Evolutionary conservation across 768 basidiomycete genomes (phyloP), one percentile per base, ranked within the genome.

Genomic region (Collybiopsis confluens): DNA sequence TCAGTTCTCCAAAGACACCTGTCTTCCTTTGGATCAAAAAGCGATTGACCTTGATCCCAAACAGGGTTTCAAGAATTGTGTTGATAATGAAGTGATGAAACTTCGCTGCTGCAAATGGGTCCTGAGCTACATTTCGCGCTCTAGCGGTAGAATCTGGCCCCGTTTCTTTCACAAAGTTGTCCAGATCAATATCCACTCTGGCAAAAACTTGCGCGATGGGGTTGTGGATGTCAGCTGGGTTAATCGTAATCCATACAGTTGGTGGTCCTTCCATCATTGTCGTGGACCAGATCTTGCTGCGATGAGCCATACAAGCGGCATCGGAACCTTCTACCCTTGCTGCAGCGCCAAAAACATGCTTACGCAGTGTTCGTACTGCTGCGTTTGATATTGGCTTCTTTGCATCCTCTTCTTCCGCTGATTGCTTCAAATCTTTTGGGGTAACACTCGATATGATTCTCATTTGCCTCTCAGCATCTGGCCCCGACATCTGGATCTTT

Each of bases 161-260:
- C 2, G 44, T 35, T 0, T 60, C 58, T 0, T 52, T 24, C 1
- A 55, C 3, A 45, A 79, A 78, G 0, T 56, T 1, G 47, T 81
- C 72, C 7, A 80, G 51, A 48, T 80, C 63, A 7, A 81, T 78
- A 0, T 73, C 59, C 26, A 65, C 66, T 0, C 79, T 76, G 0
- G 70, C 65, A 10, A 80, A 62, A 0, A 79, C 65, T 50, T 79
- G 76, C 0, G 70, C 68, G 23, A 78, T 66, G 0, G 76, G 77
- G 56, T 77, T 73, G 30, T 74, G 67, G 0, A 69, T 46, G 56
- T 78, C 73, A 0, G 54, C 50, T 1, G 71, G 73, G 54, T 77
- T 77, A 2, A 77, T 71, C 0, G 74, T 77, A 0, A 75, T 56
- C 74, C 74, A 78, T 0, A 76, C 27, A 4, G 54, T 57, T 1